Evolutionary conservation across 495 filamentous ascomycete species (phyloP).

Genomic region (Talaromyces stipitatus): DNA sequence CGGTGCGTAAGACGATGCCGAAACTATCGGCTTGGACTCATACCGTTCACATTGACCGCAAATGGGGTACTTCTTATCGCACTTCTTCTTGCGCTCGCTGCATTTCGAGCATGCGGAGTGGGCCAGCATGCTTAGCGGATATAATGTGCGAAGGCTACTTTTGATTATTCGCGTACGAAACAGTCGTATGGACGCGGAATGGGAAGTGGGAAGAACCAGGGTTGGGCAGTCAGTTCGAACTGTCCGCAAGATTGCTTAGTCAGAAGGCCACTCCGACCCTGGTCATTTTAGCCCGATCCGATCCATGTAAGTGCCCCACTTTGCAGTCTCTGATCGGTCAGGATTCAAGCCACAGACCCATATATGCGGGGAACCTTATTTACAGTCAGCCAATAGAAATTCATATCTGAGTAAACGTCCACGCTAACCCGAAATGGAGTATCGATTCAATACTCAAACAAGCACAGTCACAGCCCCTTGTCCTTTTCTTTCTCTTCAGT

Average conservation of each 20-base stretch:
- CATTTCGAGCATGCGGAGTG: not conserved
- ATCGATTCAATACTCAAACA: not conserved
- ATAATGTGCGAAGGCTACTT: not conserved
- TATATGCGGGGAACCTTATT: not conserved
- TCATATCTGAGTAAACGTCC: not conserved
- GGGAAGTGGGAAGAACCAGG: not conserved
- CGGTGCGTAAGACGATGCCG: not conserved
- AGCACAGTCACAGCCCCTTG: not conserved
- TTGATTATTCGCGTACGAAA: not conserved
- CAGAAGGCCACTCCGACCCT: not conserved
- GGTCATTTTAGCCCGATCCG: not conserved
- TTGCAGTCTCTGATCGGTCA: not conserved
- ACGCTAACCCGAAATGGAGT: not conserved
- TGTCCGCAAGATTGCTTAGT: not conserved
- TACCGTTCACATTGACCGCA: conserved; percentile 2
- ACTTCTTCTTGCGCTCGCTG: conserved; percentile 3
- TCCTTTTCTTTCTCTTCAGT: not conserved
- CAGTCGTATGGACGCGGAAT: not conserved
- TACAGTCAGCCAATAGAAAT: not conserved
- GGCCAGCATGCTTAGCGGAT: not conserved
- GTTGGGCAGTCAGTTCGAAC: not conserved
- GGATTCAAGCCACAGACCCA: not conserved
- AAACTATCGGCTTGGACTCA: not conserved
- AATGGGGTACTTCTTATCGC: not conserved
- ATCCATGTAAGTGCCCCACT: not conserved